Evolutionary conservation across 1,139 yeast species (phyloP).

Genomic region (Lodderomyces theae): DNA sequence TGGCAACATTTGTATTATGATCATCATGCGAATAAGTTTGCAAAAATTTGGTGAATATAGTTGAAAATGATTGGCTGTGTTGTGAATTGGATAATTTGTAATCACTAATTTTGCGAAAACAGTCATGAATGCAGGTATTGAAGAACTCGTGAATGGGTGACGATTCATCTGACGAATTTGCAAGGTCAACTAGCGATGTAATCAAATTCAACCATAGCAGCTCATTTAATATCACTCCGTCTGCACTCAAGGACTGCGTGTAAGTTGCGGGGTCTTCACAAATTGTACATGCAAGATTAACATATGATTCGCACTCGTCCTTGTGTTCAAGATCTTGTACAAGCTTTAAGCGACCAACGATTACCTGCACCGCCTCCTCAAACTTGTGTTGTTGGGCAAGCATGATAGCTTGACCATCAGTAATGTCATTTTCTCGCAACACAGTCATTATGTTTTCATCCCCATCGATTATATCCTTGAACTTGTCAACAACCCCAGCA

Average conservation of each 20-base stretch:
- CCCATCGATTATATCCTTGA: constrained; percentile 14
- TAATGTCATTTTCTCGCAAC: constrained; percentile 25
- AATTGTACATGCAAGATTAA: constrained; percentile 32
- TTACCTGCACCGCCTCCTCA: constrained; percentile 22
- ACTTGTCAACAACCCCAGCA: constrained; percentile 18
- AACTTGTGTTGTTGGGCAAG: constrained; percentile 21
- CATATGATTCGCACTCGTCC: constrained; percentile 3
- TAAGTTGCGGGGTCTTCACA: constrained; percentile 25
- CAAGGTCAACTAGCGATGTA: constrained; percentile 25
- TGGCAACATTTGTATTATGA: constrained; percentile 24
- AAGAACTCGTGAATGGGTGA: constrained; percentile 23
- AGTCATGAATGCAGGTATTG: constrained; percentile 48
- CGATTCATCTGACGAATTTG: constrained; percentile 12
- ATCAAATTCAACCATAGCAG: constrained; percentile 39
- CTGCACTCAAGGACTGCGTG: constrained; percentile 14
- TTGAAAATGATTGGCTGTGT: constrained; percentile 42
- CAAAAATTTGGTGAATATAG: constrained; percentile 51
- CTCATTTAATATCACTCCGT: constrained; percentile 28
- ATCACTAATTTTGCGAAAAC: constrained; percentile 51
- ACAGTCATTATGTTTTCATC: constrained; percentile 19
- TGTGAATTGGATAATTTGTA: constrained; percentile 26
- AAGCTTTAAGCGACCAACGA: constrained; percentile 16
- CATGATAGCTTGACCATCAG: constrained; percentile 25
- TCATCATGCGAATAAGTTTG: constrained; percentile 28
- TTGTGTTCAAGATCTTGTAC: constrained; percentile 13